These are phyloP conservation scores for Lycium ferocissimum DNA, from an alignment of 257 asterid genomes.

Conservation along the genomic window DNA sequence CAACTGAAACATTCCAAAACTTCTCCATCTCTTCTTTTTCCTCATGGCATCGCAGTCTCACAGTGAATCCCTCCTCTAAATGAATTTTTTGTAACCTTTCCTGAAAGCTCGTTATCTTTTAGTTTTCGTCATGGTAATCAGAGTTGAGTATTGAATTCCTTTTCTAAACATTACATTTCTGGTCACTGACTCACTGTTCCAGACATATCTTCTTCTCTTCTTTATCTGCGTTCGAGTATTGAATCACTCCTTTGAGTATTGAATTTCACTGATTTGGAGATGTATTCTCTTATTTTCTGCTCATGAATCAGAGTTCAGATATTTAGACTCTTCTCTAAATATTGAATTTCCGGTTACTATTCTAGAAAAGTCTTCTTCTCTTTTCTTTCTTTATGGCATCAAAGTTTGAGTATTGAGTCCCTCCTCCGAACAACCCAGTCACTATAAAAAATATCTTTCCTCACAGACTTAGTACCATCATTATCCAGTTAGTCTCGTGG, in stretches of 20 bases:
- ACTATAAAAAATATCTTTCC: neutral
- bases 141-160: neutral
- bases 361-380: neutral
- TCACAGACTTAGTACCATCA: neutral
- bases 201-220: neutral
- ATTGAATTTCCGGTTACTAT: neutral
- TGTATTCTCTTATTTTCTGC: neutral
- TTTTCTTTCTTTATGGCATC: neutral
- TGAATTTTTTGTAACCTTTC: neutral
- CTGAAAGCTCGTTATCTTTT: neutral
- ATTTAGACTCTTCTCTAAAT: neutral
- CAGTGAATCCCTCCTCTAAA: neutral
- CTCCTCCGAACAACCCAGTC: neutral
- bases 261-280: neutral
- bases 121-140: neutral
- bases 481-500: neutral
- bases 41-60: neutral
- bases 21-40: conserved; percentile 9
- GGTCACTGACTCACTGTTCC: neutral
- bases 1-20: neutral
- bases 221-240: neutral
- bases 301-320: neutral
- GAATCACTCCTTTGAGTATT: neutral
- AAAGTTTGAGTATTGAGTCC: neutral
- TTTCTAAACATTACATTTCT: neutral